Evolutionary conservation across 352 stramenopile species (phyloP), one percentile per base, ranked within the genome.

Genomic region (Peronospora belbahrii): DNA sequence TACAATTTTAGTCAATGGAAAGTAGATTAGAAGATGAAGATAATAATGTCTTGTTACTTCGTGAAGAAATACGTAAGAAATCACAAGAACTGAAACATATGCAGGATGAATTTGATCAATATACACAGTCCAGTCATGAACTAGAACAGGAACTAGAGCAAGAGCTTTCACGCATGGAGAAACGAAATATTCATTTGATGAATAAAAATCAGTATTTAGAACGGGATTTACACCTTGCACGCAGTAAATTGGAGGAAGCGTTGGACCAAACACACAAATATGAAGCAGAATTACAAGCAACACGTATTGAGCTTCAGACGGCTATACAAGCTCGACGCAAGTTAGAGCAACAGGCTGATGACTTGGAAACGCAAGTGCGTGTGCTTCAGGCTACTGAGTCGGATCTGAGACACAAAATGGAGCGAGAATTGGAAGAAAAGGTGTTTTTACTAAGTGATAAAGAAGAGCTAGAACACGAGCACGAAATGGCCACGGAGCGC

Each of bases 371-470:
- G 9, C 78, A 90, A 48, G 77, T 93, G 44, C 81, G 81, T 45
- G 81, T 93, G 11, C 51, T 93, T 31, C 69, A 86, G 48, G 81
- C 81, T 17, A 90, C 81, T 0, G 80, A 89, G 32, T 68, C 65
- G 6, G 81, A 93, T 54, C 42, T 93, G 39, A 61, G 64, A 9
- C 78, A 93, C 67, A 82, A 86, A 35, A 78, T 93, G 61, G 81
- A 93, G 62, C 74, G 78, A 6, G 81, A 88, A 59, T 85, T 88
- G 43, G 81, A 93, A 52, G 78, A 93, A 38, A 88, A 88, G 52
- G 77, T 93, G 15, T 93, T 93, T 47, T 36, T 93, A 15, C 41
- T 85, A 34, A 88, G 67, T 46, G 81, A 93, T 45, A 76, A 90
- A 32, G 81, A 88, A 37, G 81, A 93, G 62, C 74, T 90, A 19